Evolutionary conservation across 179 eudicot species (phyloP).

Genomic region (Patellifolia procumbens): DNA sequence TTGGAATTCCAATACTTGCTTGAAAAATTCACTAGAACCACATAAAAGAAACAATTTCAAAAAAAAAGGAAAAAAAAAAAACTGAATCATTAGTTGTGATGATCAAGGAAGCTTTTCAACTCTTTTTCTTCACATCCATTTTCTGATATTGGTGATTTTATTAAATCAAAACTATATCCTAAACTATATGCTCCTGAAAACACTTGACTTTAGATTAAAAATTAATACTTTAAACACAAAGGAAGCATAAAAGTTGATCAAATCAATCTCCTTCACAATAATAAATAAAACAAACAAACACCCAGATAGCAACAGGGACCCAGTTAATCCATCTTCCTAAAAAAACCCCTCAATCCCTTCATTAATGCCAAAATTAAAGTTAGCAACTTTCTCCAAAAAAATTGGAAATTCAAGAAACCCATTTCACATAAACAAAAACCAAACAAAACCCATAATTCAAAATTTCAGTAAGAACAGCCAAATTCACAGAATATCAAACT

Average conservation of each 20-base stretch:
- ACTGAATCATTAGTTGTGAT: constrained; percentile 23
- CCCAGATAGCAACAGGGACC: constrained; percentile 28
- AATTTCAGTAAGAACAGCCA: background rate
- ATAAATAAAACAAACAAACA: constrained; percentile 11
- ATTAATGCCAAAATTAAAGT: background rate
- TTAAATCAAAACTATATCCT: constrained; percentile 22
- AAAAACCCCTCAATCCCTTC: background rate
- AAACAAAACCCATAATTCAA: constrained; percentile 27
- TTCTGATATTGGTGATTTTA: background rate
- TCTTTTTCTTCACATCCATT: constrained; percentile 11
- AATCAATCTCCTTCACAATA: constrained; percentile 5
- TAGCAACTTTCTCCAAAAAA: constrained; percentile 13
- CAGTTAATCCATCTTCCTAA: constrained; percentile 24
- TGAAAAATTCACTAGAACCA: constrained; percentile 26
- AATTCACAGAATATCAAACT: background rate
- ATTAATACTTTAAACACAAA: constrained; percentile 24
- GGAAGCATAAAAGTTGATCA: constrained; percentile 26
- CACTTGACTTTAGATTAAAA: constrained; percentile 23
- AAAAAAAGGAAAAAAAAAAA: background rate
- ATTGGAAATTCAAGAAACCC: constrained; percentile 1
- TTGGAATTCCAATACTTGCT: constrained; percentile 46
- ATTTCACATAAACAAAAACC: background rate
- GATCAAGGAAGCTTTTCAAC: constrained; percentile 9
- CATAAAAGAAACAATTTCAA: constrained; percentile 7
- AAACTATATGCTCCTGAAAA: constrained; percentile 8